phyloP scores from a whole-genome alignment of 352 stramenopile genomes.

The Achlya hypogyna region DNA sequence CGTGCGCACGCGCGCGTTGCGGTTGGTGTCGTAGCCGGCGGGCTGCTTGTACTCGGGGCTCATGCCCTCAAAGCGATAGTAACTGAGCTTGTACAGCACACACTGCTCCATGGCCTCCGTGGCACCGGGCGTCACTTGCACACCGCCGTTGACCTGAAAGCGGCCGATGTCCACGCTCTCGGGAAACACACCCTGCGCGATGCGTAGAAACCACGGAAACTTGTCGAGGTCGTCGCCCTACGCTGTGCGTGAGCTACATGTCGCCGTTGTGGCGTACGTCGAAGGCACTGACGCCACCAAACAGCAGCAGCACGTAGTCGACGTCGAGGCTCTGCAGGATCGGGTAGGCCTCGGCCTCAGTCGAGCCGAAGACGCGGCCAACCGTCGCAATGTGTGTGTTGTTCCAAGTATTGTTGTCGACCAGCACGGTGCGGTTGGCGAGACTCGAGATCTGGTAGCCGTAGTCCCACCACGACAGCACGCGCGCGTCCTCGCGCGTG shows the following conservation, averaged over 20 bases:
- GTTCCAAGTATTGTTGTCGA: conserved; percentile 97
- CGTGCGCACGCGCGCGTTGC: conserved; percentile 43
- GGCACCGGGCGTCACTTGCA: conserved; percentile 58
- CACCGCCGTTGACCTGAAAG: conserved; percentile 59
- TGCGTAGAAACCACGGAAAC: conserved; percentile 89
- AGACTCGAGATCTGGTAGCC: conserved; percentile 77
- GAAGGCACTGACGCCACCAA: conserved; percentile 47
- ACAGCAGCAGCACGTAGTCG: conserved; percentile 73
- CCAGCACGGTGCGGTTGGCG: conserved; percentile 76
- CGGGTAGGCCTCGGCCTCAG: conserved; percentile 54
- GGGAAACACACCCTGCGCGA: conserved; percentile 78
- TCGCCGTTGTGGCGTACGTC: conserved; percentile 25
- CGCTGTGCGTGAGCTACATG: background rate
- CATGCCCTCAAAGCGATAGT: conserved; percentile 50
- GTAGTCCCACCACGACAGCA: conserved; percentile 84
- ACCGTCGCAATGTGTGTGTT: conserved; percentile 95
- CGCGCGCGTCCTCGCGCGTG: conserved; percentile 47
- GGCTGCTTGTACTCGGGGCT: conserved; percentile 50
- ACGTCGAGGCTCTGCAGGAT: conserved; percentile 70
- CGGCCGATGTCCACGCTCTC: conserved; percentile 79
- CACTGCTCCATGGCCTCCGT: conserved; percentile 76
- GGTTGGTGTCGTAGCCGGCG: conserved; percentile 65
- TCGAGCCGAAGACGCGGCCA: conserved; percentile 64
- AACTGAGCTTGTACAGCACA: conserved; percentile 90
- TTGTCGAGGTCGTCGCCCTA: conserved; percentile 89